Base-by-base conservation (phyloP, 2,329 filamentous ascomycete genomes). In the Pseudomassariella vexata region DNA sequence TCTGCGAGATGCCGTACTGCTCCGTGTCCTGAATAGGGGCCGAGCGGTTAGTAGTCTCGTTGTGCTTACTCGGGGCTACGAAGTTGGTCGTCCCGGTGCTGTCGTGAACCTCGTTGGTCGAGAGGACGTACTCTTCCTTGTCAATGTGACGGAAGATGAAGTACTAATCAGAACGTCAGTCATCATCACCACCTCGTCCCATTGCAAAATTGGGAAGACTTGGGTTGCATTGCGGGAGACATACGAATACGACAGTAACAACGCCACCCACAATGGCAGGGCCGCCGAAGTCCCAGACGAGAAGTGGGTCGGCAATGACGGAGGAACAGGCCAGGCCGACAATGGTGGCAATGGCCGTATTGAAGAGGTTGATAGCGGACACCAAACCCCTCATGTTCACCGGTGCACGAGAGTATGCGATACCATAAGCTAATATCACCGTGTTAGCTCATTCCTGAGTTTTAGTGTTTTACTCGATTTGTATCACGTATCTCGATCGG, bases 361-460 rank as follows among this genome's bases (percentile, higher is more conserved):
- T 66, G 52, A 68, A 63, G 5, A 70, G 50, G 48, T 70, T 69
- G 39, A 70, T 49, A 5, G 66, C 63, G 2, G 65, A 66, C 3
- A 72, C 66, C 11, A 70, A 50, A 41, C 66, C 65, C 38, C 66
- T 56, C 68, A 71, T 71, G 47, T 71, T 70, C 30, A 59, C 49
- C 3, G 68, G 68, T 2, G 67, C 63, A 9, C 65, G 60, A 1
- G 67, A 63, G 49, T 71, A 73, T 1, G 69, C 68, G 34, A 73
- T 64, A 34, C 63, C 67, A 46, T 64, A 71, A 3, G 67, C 68
- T 32, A 9, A 9, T 2, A 20, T 11, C 9, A 10, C 4, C n/a
- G n/a, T n/a, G n/a, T n/a, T n/a, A n/a, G n/a, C n/a, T n/a, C n/a
- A n/a, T n/a, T n/a, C n/a, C n/a, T n/a, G n/a, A n/a, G n/a, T n/a